Base-by-base conservation (phyloP, 1,284 basidiomycete genomes). In the Irpex sp. region DNA sequence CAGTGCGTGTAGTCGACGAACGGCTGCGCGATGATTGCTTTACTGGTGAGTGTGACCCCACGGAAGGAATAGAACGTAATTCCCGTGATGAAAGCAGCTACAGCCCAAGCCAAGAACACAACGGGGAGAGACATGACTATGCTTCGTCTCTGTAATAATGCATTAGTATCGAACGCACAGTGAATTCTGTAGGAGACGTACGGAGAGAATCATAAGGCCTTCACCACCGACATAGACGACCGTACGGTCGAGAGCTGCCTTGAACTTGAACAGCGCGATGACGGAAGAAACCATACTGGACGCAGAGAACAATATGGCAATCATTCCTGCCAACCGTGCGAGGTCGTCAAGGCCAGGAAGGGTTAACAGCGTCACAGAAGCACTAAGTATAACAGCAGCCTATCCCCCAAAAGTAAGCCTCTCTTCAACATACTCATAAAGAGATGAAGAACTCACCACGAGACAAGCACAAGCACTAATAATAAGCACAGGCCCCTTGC, bases 301-400 rank as follows among this genome's bases (percentile, higher is more conserved):
- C 0, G 84, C 81, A 3, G 90, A 85, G 70, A 87, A 86, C 62
- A 88, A 73, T 59, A 88, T 83, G 31, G 88, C 85, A 7, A 90
- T 76, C 67, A 91, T 79, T 37, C 84, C 87, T 11, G 86, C 82
- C 58, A 86, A 76, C 59, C 89, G 82, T 62, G 87, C 76, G 63
- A 87, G 67, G 62, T 77, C 81, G 71, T 88, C 87, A 72, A 92
- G 68, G 46, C 85, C 88, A 66, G 89, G 88, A 50, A 92, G 80
- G 58, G 88, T 84, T 70, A 92, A 82, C 75, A 92, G 86, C 35
- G 89, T 92, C 61, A 92, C 86, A 51, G 89, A 88, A 47, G 89
- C 87, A 68, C 89, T 90, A 61, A 92, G 76, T 17, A 92, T 82
- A 60, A 92, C 82, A 33, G 89, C 89, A 68, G 90, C 89, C 90